Base-by-base conservation (phyloP, 2,329 filamentous ascomycete genomes). In the Xylaria arbuscula region DNA sequence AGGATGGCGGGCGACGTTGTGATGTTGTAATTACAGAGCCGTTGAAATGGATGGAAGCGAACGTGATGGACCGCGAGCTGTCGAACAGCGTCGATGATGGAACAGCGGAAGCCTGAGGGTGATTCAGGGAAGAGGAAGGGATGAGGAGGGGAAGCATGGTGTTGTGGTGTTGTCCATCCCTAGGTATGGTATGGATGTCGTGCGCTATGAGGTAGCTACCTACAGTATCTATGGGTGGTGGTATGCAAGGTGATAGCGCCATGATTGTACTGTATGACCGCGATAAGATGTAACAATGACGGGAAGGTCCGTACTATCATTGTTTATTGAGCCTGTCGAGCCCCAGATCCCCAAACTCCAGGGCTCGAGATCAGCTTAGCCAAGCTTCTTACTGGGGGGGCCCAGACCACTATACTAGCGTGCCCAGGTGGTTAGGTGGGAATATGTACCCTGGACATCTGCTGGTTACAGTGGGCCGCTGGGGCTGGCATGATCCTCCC, bases 301-400 rank as follows among this genome's bases (percentile, higher is more conserved):
- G 22, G 48, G 22, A 51, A 51, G 48, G 48, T 51, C 24, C 2
- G 8, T 58, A 47, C 15, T 17, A 10, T 17, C 17, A 19, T 5
- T 56, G 28, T 11, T 22, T 56, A 56, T 45, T 32, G 22, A 34
- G 34, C n/a, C 36, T 36, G 19, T 45, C 19, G 6, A 19, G n/a
- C n/a, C 53, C 19, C 34, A 56, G 36, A 40, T 32, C 53, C 36
- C 36, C 36, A 56, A 45, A 11, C 32, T 32, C 38, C 10, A 45
- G 55, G 38, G 38, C 3, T 57, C 9, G 55, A 45, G 55, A 57
- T 57, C 38, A 57, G 22, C 55, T 19, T 57, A n/a, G 55, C 55
- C 11, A 57, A 57, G 55, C 55, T 57, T 57, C 55, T 57, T 45
- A 57, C 54, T 10, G 36, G 54, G 22, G 22, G 54, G 11, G n/a